Evolutionary conservation across 306 rosid species (phyloP), one percentile per base, ranked within the genome.

Genomic region (Geum urbanum): DNA sequence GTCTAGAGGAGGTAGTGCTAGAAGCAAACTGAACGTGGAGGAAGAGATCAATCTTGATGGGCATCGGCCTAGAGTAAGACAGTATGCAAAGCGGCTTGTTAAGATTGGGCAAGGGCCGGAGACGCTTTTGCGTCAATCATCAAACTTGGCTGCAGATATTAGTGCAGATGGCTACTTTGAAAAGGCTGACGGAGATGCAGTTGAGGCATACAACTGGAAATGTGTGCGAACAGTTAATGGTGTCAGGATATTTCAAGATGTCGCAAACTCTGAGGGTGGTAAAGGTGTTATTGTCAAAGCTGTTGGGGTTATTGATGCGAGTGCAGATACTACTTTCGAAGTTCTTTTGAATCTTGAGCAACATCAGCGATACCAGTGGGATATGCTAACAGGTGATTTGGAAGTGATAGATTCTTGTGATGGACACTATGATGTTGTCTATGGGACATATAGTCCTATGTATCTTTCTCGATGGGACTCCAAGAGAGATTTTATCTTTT

Each of bases 51-150:
- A 88, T 86, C 86, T 91, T 46, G 89, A 81, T 13, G 88, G 86
- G 47, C 90, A 81, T 83, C 91, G 96, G 56, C 97, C 74, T 65
- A 83, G 78, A 81, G 82, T 88, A 71, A 90, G 85, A 81, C 83
- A 90, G 7, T 90, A 88, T 80, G 96, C 97, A 12, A 86, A 68
- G 83, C 84, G 66, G 84, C 85, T 94, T 69, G 83, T 81, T 67
- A 84, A 74, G 86, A 94, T 94, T 75, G 99, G 97, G 68, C 95
- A 87, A 84, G 97, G 97, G 63, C 99, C 99, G 3, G 99, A 94
- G 88, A 63, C 72, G 10, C 97, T 94, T 41, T 70, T 82, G 78
- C 85, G 89, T 22, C 88, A 84, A 72, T 81, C 92, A 22, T 88
- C 97, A 39, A 70, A 72, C 63, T 60, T 82, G 61, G 77, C 65